Base-by-base conservation (phyloP, 1,139 yeast species). In the Casaregolazyma lundiana region DNA sequence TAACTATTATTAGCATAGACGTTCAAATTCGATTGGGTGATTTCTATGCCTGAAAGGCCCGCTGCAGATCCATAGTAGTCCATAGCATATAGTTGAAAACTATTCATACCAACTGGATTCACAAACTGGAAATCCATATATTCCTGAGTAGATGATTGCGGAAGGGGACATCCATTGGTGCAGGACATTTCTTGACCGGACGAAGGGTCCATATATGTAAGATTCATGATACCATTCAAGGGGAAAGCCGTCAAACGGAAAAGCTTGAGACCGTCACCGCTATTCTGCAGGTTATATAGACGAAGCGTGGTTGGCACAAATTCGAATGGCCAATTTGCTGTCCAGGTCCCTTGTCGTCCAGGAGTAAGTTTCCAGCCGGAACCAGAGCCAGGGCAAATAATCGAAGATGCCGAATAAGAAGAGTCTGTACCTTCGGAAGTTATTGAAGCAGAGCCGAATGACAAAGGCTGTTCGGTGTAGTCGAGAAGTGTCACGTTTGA, bases 161-260 rank as follows among this genome's bases (percentile, higher is more conserved):
- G 56, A 65, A 73, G 60, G 0, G 97, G 95, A 64, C 98, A 92
- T 75, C 78, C 84, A 1, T 96, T 95, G 63, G 89, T 96, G 71
- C 98, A 92, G 49, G 55, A 50, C 47, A 83, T 51, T 9, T 42
- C 39, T 53, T 66, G 69, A 44, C 84, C 80, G 1, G 88, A 75
- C 1, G 63, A 55, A 2, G 95, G 95, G 60, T 90, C 94, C 30
- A 84, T 69, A 60, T 88, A 92, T 0, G 96, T 81, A 55, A 92
- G 67, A 62, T 92, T 92, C 96, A 92, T 85, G 53, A 90, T 90
- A 55, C 97, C 90, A 56, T 83, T 77, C 38, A 88, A 76, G 1
- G 97, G 97, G 48, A 76, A 71, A 0, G 96, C 80, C 44, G 84
- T 70, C 17, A 92, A 71, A 58, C 97, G 75, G 64, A 89, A 90